Evolutionary conservation across 768 basidiomycete species (phyloP).

Genomic region (Leccinum ochraceum): DNA sequence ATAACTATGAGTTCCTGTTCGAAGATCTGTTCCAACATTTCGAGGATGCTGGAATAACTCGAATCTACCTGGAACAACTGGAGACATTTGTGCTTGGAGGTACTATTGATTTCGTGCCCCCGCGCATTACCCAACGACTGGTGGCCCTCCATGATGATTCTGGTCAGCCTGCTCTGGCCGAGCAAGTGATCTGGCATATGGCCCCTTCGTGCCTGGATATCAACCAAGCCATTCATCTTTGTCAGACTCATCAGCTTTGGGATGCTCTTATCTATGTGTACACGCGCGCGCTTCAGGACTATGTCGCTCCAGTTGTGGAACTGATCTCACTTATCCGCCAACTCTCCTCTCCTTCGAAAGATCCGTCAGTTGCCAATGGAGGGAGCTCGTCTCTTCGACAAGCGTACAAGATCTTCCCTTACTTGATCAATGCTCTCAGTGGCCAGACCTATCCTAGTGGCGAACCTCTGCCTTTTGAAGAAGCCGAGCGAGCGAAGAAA

Average conservation of each 20-base stretch:
- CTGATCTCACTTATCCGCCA: slow-evolving; percentile 74
- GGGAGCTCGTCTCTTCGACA: slow-evolving; percentile 46
- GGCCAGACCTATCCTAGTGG: slow-evolving; percentile 89
- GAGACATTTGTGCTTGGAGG: slow-evolving; percentile 81
- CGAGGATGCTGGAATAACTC: slow-evolving; percentile 77
- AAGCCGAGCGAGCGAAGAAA: slow-evolving; percentile 67
- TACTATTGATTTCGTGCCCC: slow-evolving; percentile 74
- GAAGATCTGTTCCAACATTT: slow-evolving; percentile 93
- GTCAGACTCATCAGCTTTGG: slow-evolving; percentile 80
- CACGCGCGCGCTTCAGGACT: slow-evolving; percentile 85
- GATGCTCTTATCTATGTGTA: slow-evolving; percentile 96
- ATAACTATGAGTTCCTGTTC: slow-evolving; percentile 84
- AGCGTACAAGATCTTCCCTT: slow-evolving; percentile 92
- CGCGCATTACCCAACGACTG: slow-evolving; percentile 83
- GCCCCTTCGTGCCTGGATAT: slow-evolving; percentile 90
- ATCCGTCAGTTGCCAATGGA: slow-evolving; percentile 8
- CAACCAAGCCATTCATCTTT: slow-evolving; percentile 87
- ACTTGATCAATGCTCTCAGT: slow-evolving; percentile 76
- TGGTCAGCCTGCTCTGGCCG: slow-evolving; percentile 70
- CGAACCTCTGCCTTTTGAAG: slow-evolving; percentile 62
- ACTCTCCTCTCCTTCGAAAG: slow-evolving; percentile 8
- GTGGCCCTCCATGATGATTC: slow-evolving; percentile 76
- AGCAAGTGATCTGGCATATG: slow-evolving; percentile 94
- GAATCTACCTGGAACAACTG: slow-evolving; percentile 80
- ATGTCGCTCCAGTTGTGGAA: slow-evolving; percentile 85